Conservation (phyloP, 2,329 filamentous ascomycete genomes). For the Lachnellula occidentalis region DNA sequence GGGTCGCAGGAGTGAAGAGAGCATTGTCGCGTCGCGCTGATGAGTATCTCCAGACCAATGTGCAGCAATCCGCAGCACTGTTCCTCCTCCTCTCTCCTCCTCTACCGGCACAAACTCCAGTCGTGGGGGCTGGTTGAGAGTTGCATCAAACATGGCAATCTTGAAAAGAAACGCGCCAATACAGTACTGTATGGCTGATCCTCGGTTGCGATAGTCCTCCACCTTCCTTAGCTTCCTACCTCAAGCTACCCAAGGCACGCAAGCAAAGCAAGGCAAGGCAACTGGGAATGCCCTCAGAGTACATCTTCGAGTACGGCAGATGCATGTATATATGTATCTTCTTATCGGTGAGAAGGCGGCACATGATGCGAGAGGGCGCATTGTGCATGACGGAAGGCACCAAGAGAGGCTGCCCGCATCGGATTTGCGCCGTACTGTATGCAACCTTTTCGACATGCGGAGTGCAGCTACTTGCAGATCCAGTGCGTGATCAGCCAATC, state of each 20-base stretch:
- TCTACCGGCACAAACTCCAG: constrained; percentile 4
- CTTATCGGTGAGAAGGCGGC: constrained; percentile 1
- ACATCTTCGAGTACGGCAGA: background rate
- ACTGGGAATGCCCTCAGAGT: constrained; percentile 17
- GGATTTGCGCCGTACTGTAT: background rate
- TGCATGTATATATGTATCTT: background rate
- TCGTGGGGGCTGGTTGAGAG: background rate
- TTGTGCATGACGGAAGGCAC: background rate
- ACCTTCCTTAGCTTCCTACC: background rate
- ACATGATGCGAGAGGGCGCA: background rate
- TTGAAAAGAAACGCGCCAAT: background rate
- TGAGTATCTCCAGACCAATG: background rate
- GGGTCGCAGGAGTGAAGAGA: constrained; percentile 34
- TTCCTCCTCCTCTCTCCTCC: constrained; percentile 5
- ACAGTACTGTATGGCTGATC: too few species aligned
- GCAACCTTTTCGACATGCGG: constrained; percentile 8
- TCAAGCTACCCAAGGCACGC: background rate
- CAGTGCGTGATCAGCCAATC: background rate
- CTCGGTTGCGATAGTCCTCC: background rate
- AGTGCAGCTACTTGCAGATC: constrained; percentile 7
- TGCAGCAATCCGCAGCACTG: background rate
- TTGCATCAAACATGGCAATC: constrained; percentile 4
- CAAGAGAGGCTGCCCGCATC: background rate
- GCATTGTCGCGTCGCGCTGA: constrained; percentile 23
- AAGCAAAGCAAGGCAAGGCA: too few species aligned